phyloP scores from a whole-genome alignment of 306 rosid genomes.

The Hylodesmum podocarpum region DNA sequence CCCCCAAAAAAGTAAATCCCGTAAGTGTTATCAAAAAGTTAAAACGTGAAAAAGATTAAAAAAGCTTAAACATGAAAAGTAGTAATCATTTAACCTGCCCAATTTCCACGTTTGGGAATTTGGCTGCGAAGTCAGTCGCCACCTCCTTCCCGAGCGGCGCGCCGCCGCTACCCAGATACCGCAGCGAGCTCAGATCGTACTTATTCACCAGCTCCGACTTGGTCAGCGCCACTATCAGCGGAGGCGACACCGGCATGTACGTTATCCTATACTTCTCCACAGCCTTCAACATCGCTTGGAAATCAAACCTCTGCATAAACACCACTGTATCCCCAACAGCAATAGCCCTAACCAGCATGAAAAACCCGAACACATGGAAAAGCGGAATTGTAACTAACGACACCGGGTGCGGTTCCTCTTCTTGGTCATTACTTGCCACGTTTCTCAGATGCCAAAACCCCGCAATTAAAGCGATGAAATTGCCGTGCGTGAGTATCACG shows the following conservation, averaged over 20 bases:
- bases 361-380: conserved; percentile 78
- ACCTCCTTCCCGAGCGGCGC: conserved; percentile 78
- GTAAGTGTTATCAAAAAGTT: too few species aligned
- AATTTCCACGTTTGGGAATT: conserved; percentile 59
- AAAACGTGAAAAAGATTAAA: not conserved
- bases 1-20: not conserved
- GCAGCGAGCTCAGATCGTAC: conserved; percentile 70
- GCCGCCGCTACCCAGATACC: conserved; percentile 57
- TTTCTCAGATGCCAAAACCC: conserved; percentile 34
- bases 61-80: too few species aligned
- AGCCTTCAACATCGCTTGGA: conserved; percentile 60
- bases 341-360: conserved; percentile 52
- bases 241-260: conserved; percentile 79
- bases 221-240: conserved; percentile 63
- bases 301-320: conserved; percentile 66
- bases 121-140: conserved; percentile 43
- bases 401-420: conserved; percentile 31
- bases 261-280: conserved; percentile 61
- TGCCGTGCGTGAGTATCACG: conserved; percentile 63
- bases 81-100: conserved; percentile 39
- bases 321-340: conserved; percentile 64
- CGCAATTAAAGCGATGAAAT: conserved; percentile 48
- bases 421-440: not conserved
- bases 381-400: conserved; percentile 55
- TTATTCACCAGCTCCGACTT: conserved; percentile 61